phyloP scores from a whole-genome alignment of 345 rosid species.

The Eucalyptus erythrocorys region DNA sequence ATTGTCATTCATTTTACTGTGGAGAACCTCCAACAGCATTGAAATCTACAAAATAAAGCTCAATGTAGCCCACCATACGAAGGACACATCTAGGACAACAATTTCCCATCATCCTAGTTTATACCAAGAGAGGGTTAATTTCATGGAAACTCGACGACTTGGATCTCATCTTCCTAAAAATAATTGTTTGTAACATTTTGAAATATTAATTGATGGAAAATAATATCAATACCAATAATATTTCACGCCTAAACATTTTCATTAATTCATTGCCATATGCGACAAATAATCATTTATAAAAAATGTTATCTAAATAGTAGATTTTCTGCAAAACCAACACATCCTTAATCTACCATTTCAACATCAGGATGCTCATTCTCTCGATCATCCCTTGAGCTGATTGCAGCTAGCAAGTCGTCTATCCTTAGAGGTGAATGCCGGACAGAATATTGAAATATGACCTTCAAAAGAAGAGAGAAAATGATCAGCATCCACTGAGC shows the following conservation, averaged over 20 bases:
- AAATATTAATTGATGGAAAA: background rate
- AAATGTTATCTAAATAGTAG: background rate
- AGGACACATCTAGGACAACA: background rate
- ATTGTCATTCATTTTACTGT: background rate
- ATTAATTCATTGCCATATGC: background rate
- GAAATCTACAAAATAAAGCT: background rate
- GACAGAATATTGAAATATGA: conserved; percentile 68
- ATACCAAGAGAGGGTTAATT: background rate
- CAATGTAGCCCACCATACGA: background rate
- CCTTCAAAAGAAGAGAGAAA: conserved; percentile 13
- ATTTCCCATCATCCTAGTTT: background rate
- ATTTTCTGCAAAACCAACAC: background rate
- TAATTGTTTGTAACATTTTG: background rate
- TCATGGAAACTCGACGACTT: background rate
- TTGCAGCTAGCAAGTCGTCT: conserved; percentile 59
- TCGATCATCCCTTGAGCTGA: conserved; percentile 26
- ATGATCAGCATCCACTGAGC: background rate
- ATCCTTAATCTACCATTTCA: conserved; percentile 57
- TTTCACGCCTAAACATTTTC: background rate
- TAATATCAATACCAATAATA: background rate
- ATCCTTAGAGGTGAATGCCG: conserved; percentile 70
- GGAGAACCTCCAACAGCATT: background rate
- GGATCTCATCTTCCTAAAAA: background rate
- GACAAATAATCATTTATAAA: background rate
- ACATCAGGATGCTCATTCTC: conserved; percentile 37